Evolutionary conservation across 306 rosid genomes (phyloP).

Genomic region (Dryas alaskensis): DNA sequence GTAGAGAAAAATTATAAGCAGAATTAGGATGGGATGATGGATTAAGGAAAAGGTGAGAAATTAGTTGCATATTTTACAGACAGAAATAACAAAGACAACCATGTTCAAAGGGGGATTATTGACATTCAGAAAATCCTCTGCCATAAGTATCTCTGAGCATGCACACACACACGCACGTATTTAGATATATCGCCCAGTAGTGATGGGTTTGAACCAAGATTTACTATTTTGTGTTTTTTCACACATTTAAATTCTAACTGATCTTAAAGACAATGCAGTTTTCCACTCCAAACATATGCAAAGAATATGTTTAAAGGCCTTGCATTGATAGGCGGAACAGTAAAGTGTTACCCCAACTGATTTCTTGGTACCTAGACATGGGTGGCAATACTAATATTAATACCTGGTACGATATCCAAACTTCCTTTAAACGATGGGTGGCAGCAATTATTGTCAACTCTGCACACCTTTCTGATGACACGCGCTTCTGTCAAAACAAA

Average conservation of each 20-base stretch:
- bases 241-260: no score
- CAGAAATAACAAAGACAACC: background rate
- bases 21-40: background rate
- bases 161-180: no score
- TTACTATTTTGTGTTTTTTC: no score
- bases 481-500: constrained; percentile 57
- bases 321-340: background rate
- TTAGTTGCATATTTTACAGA: background rate
- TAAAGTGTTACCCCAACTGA: background rate
- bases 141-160: no score
- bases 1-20: background rate
- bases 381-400: constrained; percentile 8
- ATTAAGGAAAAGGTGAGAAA: background rate
- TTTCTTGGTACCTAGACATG: background rate
- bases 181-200: no score
- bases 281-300: no score
- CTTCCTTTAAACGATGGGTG: constrained; percentile 84
- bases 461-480: constrained; percentile 80
- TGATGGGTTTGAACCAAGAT: background rate
- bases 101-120: no score
- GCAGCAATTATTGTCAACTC: constrained; percentile 91
- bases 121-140: no score
- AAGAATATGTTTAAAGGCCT: background rate
- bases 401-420: constrained; percentile 96
- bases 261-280: no score